Conservation (phyloP, 2,329 filamentous ascomycete genomes). For the Rhynchosporium secalis region DNA sequence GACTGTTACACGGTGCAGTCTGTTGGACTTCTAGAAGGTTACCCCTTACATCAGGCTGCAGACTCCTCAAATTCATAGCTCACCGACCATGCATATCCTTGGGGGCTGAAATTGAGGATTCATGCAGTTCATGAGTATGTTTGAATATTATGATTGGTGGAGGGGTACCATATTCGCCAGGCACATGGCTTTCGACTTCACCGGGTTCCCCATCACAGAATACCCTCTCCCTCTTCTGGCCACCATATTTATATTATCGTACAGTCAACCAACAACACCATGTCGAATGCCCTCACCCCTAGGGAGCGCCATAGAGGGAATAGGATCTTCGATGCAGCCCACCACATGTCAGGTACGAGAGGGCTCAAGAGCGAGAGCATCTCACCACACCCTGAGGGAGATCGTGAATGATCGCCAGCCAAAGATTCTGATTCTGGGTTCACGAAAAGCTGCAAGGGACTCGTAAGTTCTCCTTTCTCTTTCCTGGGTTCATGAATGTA, state of each 20-base stretch:
- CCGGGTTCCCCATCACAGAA: neutral
- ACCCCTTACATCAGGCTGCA: constrained; percentile 6
- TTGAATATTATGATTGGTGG: neutral
- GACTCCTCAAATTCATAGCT: neutral
- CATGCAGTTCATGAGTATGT: neutral
- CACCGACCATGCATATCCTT: neutral
- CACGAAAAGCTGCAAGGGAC: constrained; percentile 1
- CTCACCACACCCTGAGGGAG: neutral
- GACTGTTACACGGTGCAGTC: neutral
- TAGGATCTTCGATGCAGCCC: neutral
- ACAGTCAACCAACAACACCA: neutral
- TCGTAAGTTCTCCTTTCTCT: neutral
- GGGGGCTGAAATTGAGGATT: neutral
- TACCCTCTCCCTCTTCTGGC: neutral
- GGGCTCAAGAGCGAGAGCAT: neutral
- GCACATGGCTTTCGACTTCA: neutral
- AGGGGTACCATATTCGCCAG: neutral
- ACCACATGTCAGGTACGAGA: neutral
- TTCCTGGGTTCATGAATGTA: neutral
- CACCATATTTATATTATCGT: neutral
- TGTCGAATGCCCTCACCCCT: neutral
- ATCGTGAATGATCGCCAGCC: neutral
- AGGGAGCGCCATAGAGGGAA: neutral
- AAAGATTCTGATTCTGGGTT: neutral
- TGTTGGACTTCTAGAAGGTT: constrained; percentile 1